Evolutionary conservation across 805 yeast genomes (phyloP).

Genomic region (Yamadazyma laniorum): DNA sequence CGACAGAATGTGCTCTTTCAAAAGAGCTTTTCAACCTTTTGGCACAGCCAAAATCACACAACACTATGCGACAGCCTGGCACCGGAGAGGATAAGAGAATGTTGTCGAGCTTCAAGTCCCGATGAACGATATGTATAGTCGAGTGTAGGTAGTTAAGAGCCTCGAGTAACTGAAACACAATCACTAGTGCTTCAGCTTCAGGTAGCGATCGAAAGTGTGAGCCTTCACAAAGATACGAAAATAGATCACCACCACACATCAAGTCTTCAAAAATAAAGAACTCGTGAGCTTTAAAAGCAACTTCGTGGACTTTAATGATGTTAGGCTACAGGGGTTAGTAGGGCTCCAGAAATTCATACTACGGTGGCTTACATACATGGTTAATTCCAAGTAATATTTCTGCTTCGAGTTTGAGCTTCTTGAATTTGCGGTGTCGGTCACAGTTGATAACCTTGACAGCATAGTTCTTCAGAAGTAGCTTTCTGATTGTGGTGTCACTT

Average conservation of each 20-base stretch:
- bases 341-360: not conserved
- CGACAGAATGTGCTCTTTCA: slow-evolving; percentile 50
- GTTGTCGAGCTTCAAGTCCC: slow-evolving; percentile 68
- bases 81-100: slow-evolving; percentile 53
- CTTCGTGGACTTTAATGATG: slow-evolving; percentile 44
- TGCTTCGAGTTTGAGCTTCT: slow-evolving; percentile 34
- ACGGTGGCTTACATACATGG: slow-evolving; percentile 22
- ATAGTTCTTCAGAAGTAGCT: too few species aligned
- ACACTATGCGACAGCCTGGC: slow-evolving; percentile 50
- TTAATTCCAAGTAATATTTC: slow-evolving; percentile 34
- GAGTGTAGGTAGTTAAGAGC: slow-evolving; percentile 58
- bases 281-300: slow-evolving; percentile 23
- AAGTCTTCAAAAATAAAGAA: slow-evolving; percentile 49
- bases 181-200: slow-evolving; percentile 54
- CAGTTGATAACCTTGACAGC: slow-evolving; percentile 48
- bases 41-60: slow-evolving; percentile 69
- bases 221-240: slow-evolving; percentile 50
- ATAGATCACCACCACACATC: slow-evolving; percentile 57
- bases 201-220: slow-evolving; percentile 40
- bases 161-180: slow-evolving; percentile 53
- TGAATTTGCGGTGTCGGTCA: not conserved
- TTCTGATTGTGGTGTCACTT: too few species aligned
- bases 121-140: slow-evolving; percentile 51
- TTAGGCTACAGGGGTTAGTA: slow-evolving; percentile 35
- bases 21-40: slow-evolving; percentile 19